Conservation (phyloP, 352 stramenopile genomes). For the Pythium chondricola region DNA sequence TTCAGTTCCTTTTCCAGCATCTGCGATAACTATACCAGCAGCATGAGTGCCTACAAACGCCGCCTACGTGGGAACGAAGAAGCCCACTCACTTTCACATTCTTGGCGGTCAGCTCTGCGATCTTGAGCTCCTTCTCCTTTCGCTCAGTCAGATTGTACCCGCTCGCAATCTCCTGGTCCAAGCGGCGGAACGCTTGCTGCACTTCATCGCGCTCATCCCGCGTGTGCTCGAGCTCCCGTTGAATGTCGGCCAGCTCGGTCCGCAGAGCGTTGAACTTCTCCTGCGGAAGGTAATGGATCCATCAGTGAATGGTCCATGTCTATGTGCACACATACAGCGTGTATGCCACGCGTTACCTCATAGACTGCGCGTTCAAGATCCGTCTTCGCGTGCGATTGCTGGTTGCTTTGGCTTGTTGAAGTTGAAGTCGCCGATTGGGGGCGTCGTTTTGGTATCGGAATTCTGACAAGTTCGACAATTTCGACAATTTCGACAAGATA, state of each 20-base stretch:
- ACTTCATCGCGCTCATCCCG: constrained; percentile 35
- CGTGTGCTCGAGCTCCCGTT: constrained; percentile 30
- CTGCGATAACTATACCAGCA: constrained; percentile 30
- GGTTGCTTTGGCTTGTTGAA: not conserved
- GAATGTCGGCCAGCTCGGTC: constrained; percentile 16
- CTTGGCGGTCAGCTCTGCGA: constrained; percentile 49
- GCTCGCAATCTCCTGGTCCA: constrained; percentile 46
- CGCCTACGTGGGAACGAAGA: no score
- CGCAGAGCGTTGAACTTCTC: no score
- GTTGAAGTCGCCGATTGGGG: constrained; percentile 7
- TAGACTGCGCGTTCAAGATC: not conserved
- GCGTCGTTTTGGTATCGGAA: not conserved
- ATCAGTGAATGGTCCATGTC: no score
- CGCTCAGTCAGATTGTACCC: constrained; percentile 50
- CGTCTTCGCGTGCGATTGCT: constrained; percentile 3
- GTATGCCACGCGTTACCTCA: not conserved
- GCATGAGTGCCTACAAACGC: no score
- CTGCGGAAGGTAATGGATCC: no score
- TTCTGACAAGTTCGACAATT: constrained; percentile 2
- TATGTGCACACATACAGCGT: no score
- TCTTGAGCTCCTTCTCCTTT: constrained; percentile 58
- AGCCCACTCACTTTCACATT: constrained; percentile 53
- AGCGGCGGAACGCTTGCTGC: constrained; percentile 33
- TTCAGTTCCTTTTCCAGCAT: constrained; percentile 48
- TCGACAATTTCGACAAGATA: not conserved